phyloP scores from a whole-genome alignment of 2,329 filamentous ascomycete genomes.

The Venturia carpophila region DNA sequence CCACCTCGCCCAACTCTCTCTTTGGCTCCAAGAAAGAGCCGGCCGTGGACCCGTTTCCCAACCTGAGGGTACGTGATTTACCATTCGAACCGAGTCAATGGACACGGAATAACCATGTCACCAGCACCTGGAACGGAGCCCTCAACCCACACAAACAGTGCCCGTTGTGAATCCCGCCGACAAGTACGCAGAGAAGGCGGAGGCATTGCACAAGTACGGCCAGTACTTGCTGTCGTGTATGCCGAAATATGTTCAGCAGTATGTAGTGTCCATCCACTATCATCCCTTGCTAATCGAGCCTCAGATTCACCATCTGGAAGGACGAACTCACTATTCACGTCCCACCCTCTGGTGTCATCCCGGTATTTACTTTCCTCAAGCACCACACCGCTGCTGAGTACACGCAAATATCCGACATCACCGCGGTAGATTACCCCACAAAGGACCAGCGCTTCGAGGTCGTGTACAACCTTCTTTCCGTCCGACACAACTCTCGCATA shows the following conservation, averaged over 20 bases:
- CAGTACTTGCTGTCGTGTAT: slow-evolving; percentile 94
- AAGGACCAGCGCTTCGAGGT: slow-evolving; percentile 94
- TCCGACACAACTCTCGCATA: slow-evolving; percentile 93
- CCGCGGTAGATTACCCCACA: slow-evolving; percentile 91
- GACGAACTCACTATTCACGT: slow-evolving; percentile 96
- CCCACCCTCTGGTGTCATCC: slow-evolving; percentile 76
- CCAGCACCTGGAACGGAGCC: slow-evolving; percentile 37
- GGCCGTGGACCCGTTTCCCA: not conserved
- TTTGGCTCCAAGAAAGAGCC: slow-evolving; percentile 7
- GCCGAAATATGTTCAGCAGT: slow-evolving; percentile 95
- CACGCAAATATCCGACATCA: slow-evolving; percentile 87
- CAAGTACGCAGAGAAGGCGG: slow-evolving; percentile 81
- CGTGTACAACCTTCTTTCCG: slow-evolving; percentile 93
- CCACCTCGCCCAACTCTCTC: slow-evolving; percentile 18
- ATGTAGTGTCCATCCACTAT: slow-evolving; percentile 20
- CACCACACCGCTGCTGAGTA: slow-evolving; percentile 97
- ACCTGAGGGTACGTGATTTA: slow-evolving; percentile 10
- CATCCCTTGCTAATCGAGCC: slow-evolving; percentile 7
- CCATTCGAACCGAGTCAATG: not conserved
- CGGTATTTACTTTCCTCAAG: slow-evolving; percentile 91
- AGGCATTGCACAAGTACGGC: slow-evolving; percentile 86
- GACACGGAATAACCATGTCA: slow-evolving; percentile 33
- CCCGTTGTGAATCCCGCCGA: slow-evolving; percentile 86
- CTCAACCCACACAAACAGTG: slow-evolving; percentile 54
- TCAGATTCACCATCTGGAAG: slow-evolving; percentile 94